These are phyloP conservation scores for Penicillium turbatum DNA, from an alignment of 495 filamentous ascomycete genomes.

Conservation along the genomic window DNA sequence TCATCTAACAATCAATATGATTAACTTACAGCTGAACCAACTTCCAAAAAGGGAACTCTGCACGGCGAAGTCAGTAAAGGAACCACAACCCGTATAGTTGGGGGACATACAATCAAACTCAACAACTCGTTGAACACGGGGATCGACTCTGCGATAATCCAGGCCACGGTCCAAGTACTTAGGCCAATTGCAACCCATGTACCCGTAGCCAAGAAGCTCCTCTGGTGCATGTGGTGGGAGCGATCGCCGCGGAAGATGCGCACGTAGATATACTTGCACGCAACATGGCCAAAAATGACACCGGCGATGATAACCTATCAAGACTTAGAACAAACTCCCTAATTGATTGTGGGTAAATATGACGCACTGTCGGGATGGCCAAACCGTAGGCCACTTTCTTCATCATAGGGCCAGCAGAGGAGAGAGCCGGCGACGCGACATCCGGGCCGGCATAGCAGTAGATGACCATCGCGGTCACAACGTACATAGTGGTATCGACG, in stretches of 20 bases:
- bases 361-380: conserved; percentile 59
- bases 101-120: conserved; percentile 27
- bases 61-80: conserved; percentile 7
- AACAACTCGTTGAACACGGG: conserved; percentile 65
- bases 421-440: conserved; percentile 67
- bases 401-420: conserved; percentile 55
- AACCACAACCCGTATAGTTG: no score
- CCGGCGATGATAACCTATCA: conserved; percentile 54
- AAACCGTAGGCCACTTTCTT: conserved; percentile 72
- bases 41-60: conserved; percentile 32
- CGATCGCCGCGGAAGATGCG: conserved; percentile 50
- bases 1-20: neutral
- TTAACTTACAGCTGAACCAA: conserved; percentile 39
- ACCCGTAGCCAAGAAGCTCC: conserved; percentile 40
- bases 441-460: conserved; percentile 63
- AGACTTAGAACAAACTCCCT: neutral
- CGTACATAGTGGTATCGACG: conserved; percentile 62
- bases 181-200: conserved; percentile 57
- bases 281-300: conserved; percentile 62
- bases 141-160: conserved; percentile 65
- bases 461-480: conserved; percentile 60
- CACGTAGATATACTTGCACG: conserved; percentile 58
- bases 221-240: conserved; percentile 52
- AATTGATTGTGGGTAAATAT: neutral
- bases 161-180: conserved; percentile 56